These are phyloP conservation scores for Trematosphaeria pertusa DNA, from an alignment of 2,329 filamentous ascomycete species.

Conservation along the genomic window DNA sequence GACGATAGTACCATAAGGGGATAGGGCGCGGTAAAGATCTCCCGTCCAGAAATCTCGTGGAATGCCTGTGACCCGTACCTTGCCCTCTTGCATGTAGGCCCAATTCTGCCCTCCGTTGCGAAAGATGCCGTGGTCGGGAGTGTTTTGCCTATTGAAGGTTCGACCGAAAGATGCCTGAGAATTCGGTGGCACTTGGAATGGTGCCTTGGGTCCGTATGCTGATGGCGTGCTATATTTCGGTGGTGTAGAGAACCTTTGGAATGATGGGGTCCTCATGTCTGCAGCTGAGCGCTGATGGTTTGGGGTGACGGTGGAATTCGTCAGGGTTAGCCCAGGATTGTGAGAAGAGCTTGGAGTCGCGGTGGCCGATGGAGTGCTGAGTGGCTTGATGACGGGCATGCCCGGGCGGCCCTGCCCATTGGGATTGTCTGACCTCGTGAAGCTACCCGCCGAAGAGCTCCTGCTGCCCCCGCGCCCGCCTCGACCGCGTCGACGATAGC, in stretches of 20 bases:
- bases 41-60: conserved; percentile 24
- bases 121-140: conserved; percentile 1
- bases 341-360: too few species aligned
- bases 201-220: not conserved
- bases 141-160: not conserved
- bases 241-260: not conserved
- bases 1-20: conserved; percentile 32
- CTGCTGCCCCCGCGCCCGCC: too few species aligned
- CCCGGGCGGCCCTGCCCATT: too few species aligned
- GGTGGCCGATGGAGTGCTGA: too few species aligned
- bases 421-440: too few species aligned
- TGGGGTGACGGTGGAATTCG: not conserved
- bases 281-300: not conserved
- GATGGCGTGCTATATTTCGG: not conserved
- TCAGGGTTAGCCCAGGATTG: not conserved
- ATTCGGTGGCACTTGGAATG: not conserved
- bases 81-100: conserved; percentile 29
- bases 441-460: too few species aligned
- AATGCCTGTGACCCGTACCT: conserved; percentile 26
- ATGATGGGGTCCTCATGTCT: not conserved
- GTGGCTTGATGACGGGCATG: too few species aligned
- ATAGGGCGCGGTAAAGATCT: conserved; percentile 30
- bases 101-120: conserved; percentile 16
- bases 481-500: too few species aligned
- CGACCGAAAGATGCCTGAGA: not conserved